Conservation (phyloP, 1,284 basidiomycete species). For the Heterobasidion parviporum region DNA sequence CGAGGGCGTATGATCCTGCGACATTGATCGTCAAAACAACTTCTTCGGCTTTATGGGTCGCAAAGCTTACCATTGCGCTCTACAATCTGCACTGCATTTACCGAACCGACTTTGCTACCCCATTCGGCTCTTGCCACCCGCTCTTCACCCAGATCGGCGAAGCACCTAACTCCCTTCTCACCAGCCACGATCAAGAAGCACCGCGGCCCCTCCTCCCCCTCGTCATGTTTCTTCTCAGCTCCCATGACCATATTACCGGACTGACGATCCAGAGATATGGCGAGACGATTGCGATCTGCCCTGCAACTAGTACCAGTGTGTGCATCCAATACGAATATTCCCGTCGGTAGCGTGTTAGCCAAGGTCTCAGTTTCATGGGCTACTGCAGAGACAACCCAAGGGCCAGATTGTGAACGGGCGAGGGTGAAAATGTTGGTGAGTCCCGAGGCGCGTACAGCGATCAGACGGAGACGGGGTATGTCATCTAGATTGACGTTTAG, state of each 20-base stretch:
- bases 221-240: constrained; percentile 10
- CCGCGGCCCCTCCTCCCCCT: constrained; percentile 4
- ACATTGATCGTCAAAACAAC: not conserved
- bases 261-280: constrained; percentile 18
- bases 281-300: constrained; percentile 37
- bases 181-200: constrained; percentile 50
- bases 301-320: constrained; percentile 41
- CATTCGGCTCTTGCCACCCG: constrained; percentile 50
- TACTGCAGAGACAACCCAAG: constrained; percentile 37
- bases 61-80: constrained; percentile 37
- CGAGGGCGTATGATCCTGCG: constrained; percentile 51
- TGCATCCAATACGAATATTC: constrained; percentile 56
- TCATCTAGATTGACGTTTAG: constrained; percentile 30
- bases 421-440: constrained; percentile 51
- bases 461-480: constrained; percentile 46
- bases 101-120: constrained; percentile 39
- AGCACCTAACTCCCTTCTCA: constrained; percentile 45
- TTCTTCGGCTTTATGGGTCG: not conserved
- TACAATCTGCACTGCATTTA: constrained; percentile 42
- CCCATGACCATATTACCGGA: constrained; percentile 8
- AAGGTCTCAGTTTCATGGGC: constrained; percentile 33
- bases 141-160: constrained; percentile 52
- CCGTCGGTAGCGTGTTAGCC: constrained; percentile 38
- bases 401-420: constrained; percentile 26
- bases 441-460: constrained; percentile 57